phyloP scores from a whole-genome alignment of 352 stramenopile genomes.

The Blastocystis hominis region DNA sequence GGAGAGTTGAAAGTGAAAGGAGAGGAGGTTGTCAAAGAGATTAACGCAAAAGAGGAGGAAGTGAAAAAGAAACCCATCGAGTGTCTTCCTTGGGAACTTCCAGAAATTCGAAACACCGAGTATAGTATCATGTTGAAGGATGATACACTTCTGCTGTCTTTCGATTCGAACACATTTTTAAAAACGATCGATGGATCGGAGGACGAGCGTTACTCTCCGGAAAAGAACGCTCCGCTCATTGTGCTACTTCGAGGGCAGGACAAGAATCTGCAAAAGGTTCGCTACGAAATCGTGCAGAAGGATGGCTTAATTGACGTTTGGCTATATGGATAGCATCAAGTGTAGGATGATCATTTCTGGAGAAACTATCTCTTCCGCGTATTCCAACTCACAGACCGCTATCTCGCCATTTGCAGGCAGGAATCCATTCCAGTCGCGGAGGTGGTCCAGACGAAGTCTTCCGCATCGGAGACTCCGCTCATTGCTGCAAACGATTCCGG shows the following conservation, averaged over 20 bases:
- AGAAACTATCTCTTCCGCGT: constrained; percentile 50
- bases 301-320: constrained; percentile 16
- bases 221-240: background rate
- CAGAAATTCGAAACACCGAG: background rate
- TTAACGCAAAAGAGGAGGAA: constrained; percentile 4
- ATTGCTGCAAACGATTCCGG: background rate
- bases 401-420: background rate
- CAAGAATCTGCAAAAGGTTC: background rate
- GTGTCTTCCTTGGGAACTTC: constrained; percentile 19
- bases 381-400: background rate
- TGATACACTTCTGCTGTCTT: constrained; percentile 1
- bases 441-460: background rate
- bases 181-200: constrained; percentile 20
- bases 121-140: background rate
- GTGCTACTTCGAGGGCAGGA: constrained; percentile 1
- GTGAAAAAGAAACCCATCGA: background rate
- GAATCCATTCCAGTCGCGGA: background rate
- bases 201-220: background rate
- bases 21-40: constrained; percentile 33
- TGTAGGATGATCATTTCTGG: constrained; percentile 55
- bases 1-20: constrained; percentile 23
- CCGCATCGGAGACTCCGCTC: background rate
- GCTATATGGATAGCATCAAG: background rate
- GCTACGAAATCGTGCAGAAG: constrained; percentile 21
- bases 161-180: constrained; percentile 40